Evolutionary conservation across 2,329 filamentous ascomycete genomes (phyloP).

Genomic region (Gyromitra esculenta): DNA sequence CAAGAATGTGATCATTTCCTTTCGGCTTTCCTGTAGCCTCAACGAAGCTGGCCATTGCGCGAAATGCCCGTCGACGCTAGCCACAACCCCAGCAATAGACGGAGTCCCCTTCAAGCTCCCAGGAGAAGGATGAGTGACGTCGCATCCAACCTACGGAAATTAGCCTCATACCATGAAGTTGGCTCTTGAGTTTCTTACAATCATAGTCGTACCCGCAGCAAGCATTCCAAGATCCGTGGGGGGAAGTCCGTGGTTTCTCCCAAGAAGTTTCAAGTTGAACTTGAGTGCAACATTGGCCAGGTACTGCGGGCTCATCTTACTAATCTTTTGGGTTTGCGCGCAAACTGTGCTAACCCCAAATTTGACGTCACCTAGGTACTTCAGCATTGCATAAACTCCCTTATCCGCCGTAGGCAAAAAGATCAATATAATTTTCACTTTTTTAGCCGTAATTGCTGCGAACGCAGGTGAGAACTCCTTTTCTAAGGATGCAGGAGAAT

Average conservation of each 20-base stretch:
- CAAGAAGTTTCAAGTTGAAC: constrained; percentile 82
- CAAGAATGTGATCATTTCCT: constrained; percentile 77
- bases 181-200: constrained; percentile 77
- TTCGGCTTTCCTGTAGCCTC: constrained; percentile 70
- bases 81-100: constrained; percentile 82
- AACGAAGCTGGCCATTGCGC: constrained; percentile 82
- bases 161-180: constrained; percentile 7
- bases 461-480: constrained; percentile 42
- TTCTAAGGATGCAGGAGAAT: constrained; percentile 32
- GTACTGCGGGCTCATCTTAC: constrained; percentile 63
- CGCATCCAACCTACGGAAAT: constrained; percentile 60
- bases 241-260: constrained; percentile 74
- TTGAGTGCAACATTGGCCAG: constrained; percentile 79
- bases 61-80: constrained; percentile 74
- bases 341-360: constrained; percentile 76
- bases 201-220: constrained; percentile 74
- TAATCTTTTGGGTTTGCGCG: constrained; percentile 67
- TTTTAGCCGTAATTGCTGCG: constrained; percentile 16
- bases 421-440: constrained; percentile 66
- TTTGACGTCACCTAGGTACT: constrained; percentile 72
- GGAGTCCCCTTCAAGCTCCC: constrained; percentile 70
- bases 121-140: constrained; percentile 87
- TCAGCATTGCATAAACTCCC: constrained; percentile 72
- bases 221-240: constrained; percentile 69
- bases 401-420: constrained; percentile 68